Base-by-base conservation (phyloP, 1,284 basidiomycete species). In the Trichosporon faecale region DNA sequence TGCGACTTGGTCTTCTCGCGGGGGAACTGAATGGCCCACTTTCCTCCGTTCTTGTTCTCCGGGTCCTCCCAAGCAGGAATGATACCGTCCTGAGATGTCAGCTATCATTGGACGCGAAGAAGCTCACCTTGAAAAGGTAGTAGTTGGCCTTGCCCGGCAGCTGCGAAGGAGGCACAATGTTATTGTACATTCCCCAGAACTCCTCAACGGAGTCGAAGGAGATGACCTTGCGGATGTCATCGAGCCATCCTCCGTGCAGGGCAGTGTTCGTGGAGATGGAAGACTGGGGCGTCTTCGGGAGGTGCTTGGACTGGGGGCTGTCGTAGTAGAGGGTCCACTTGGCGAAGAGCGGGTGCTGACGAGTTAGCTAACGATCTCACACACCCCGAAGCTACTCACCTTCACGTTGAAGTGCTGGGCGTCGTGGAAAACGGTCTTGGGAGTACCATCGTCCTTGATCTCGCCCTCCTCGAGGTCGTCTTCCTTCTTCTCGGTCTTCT, bases 171-270 rank as follows among this genome's bases (percentile, higher is more conserved):
- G 95, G 92, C 35, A 99, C 91, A 78, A 99, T 95, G 85, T 98
- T 98, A 85, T 98, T 97, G 86, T 98, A 97, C 73, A 98, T 85
- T 90, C 95, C 94, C 95, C 95, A 98, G 84, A 98, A 98, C 83
- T 97, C 95, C 85, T 98, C 95, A 29, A 98, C 94, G 73, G 91
- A 93, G 80, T 95, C 91, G 79, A 98, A 95, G 73, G 88, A 90
- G 79, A 97, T 94, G 68, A 98, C 93, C 72, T 91, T 91, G 80
- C 95, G 94, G 80, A 98, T 95, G 79, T 96, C 93, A 77, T 97
- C 95, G 91, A 97, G 95, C 95, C 95, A 98, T 44, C 92, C 92
- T 74, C 82, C 81, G 68, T 80, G 77, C 70, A 72, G 14, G 91
- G 91, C 0, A 91, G 91, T 78, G 89, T 89, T 9, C 91, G 92